Base-by-base conservation (phyloP, 169 alveolate genomes). In the Plasmodium falciparum region DNA sequence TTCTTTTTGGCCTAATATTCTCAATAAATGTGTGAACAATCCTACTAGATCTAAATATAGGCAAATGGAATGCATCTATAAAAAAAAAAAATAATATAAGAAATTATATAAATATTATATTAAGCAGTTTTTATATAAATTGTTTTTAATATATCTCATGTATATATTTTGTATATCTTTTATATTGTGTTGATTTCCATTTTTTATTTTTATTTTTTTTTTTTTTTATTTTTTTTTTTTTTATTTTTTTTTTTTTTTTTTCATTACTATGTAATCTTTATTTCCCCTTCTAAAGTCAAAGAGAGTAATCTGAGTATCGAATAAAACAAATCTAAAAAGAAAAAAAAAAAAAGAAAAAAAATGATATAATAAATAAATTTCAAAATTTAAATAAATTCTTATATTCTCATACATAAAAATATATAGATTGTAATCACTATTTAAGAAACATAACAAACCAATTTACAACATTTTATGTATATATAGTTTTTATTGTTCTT, bases 261-360 rank as follows among this genome's bases (percentile, higher is more conserved):
- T 80, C 49, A 11, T 80, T 80, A 80, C 90, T 49, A 80, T 80
- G 61, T 80, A 80, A 80, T 80, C 90, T 9, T 80, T 80, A 66
- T 80, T 80, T 33, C 90, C 90, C 47, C 90, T 69, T 22, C 90
- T 78, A 62, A 80, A 80, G 70, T 80, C 90, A 54, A 80, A 45
- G 65, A 80, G 58, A 4, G 90, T 80, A 54, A 80, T 67, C 58
- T 80, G 90, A 74, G 90, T 80, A 39, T 80, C 90, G 50, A 80
- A 80, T 33, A 80, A 22, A n/a, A 80, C 90, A 71, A 80, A 80
- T 33, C 90, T 80, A 52, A 29, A 80, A 66, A 3, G 17, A 20
- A 29, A 73, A 54, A 56, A 33, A 7, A 65, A 26, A 69, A 12
- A 71, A 49, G n/a, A 45, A 12, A 49, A 49, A 26, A 49, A 43